Evolutionary conservation across 2,329 filamentous ascomycete species (phyloP), one percentile per base, ranked within the genome.

Genomic region (Endocalyx cinctus): DNA sequence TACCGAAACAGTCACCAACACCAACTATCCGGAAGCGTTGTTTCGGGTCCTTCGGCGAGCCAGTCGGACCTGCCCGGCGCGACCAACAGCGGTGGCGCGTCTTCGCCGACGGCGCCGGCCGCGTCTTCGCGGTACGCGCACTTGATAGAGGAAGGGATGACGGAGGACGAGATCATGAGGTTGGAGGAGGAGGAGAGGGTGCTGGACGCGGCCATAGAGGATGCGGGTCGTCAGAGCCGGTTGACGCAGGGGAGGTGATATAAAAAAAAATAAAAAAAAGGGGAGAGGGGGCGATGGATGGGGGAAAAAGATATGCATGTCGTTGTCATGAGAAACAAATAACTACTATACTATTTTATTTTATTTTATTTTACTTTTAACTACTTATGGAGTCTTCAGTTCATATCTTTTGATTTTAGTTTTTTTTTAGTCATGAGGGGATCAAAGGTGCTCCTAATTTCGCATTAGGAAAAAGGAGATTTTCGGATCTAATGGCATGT

Each of bases 91-190:
- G n/a, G 45, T 44, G 27, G 54, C 54, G 15, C 54, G 52, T 2
- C 52, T 52, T 37, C 58, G 52, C 33, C 40, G 33, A 28, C 48
- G 26, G 32, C 51, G 27, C 47, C 50, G 43, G 48, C 50, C 17
- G 53, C 60, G 28, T 47, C 58, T 6, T 47, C 55, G 14, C 58
- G 57, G 17, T 69, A 73, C 28, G 66, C 67, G 13, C 72, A 75
- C 39, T 54, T 79, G 20, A 68, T 77, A 5, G 74, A 79, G 47
- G 73, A 77, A n/a, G 70, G 72, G 31, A 79, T 79, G 74, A 77
- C 74, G 29, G 59, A 62, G 7, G 73, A 70, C 0, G 72, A 79
- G 49, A 72, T 78, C 29, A 59, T 66, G 32, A 53, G 69, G 42
- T 43, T 79, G 26, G 73, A 76, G 46, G 74, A 77, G 41, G 74